phyloP scores from a whole-genome alignment of 306 rosid genomes.

The Sindora glabra region DNA sequence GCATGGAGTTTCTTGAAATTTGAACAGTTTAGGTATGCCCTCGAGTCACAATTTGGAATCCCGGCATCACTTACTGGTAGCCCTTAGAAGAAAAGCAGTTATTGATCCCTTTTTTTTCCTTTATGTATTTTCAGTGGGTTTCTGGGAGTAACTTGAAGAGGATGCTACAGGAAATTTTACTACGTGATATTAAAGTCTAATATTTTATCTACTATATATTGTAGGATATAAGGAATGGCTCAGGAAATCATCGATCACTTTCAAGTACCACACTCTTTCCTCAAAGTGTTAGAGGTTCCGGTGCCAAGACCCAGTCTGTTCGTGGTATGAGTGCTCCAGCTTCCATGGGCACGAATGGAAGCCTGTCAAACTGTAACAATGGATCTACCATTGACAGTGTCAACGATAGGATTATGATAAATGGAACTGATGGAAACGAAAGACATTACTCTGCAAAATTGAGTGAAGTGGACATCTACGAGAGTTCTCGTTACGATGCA shows the following conservation, averaged over 20 bases:
- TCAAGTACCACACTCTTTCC: conserved; percentile 84
- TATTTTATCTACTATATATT: conserved; percentile 13
- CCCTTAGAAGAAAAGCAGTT: not conserved
- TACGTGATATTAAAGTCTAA: conserved; percentile 2
- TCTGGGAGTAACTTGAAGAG: too few species aligned
- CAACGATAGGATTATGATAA: conserved; percentile 24
- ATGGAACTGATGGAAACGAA: conserved; percentile 41
- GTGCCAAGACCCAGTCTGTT: conserved; percentile 48
- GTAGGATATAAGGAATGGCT: conserved; percentile 81
- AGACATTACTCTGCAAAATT: conserved; percentile 49
- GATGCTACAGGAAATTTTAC: not conserved
- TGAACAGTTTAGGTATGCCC: too few species aligned
- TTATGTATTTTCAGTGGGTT: not conserved
- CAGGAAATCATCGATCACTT: conserved; percentile 62
- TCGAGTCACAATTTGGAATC: not conserved
- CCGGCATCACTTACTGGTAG: not conserved
- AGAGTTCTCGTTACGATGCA: conserved; percentile 90
- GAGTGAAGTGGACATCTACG: conserved; percentile 70
- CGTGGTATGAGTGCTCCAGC: conserved; percentile 38
- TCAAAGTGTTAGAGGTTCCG: conserved; percentile 66
- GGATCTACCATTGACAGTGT: conserved; percentile 38
- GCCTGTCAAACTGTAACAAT: conserved; percentile 29
- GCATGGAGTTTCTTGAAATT: not conserved
- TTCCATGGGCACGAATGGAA: conserved; percentile 32
- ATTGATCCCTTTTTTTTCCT: not conserved